Base-by-base conservation (phyloP, 2,329 filamentous ascomycete species). In the Cladosporium halotolerans region DNA sequence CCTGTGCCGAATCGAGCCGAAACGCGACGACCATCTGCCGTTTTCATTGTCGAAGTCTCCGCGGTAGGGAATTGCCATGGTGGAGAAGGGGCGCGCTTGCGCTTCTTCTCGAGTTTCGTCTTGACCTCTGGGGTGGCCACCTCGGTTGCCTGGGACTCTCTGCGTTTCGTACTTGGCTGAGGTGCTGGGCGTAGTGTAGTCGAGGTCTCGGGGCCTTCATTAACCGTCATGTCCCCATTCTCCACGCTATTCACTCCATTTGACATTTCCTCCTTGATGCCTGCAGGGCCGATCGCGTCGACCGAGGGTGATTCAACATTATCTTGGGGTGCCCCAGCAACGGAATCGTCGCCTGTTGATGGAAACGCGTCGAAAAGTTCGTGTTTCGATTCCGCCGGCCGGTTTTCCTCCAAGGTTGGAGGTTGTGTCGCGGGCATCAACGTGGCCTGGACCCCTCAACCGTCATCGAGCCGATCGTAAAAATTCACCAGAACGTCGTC, bases 31-130 rank as follows among this genome's bases (percentile, higher is more conserved):
- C 66, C 66, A 55, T 68, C 64, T 11, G 57, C 62, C 9, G 60
- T 62, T 57, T 66, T 66, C 45, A 67, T 45, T 11, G 65, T 66
- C 16, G 60, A 60, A n/a, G 55, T 56, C 47, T 63, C 55, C 1
- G 60, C 66, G 5, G 59, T 61, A 3, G 61, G 60, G 50, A 67
- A 68, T 46, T 66, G 62, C 65, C 66, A 68, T 39, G 66, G 66
- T 13, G 66, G 66, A 19, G 62, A 65, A 9, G 56, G 53, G 16
- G 45, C 58, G 11, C 65, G 68, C 67, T 83, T 83, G 57, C 83
- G 83, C 66, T 85, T 82, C 70, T 90, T 90, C 1, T 51, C 48
- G 6, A 10, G 34, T 39, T 43, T 51, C 13, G 76, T 9, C 50
- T 53, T 53, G n/a, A 53, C 34, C 4, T 47, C 50, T 16, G 36